A percentile compares a stretch with the other conserved stretches of the same genome.
phyloP scores from a whole-genome alignment of 1,139 yeast species.

The Taphrina flavorubra region DNA sequence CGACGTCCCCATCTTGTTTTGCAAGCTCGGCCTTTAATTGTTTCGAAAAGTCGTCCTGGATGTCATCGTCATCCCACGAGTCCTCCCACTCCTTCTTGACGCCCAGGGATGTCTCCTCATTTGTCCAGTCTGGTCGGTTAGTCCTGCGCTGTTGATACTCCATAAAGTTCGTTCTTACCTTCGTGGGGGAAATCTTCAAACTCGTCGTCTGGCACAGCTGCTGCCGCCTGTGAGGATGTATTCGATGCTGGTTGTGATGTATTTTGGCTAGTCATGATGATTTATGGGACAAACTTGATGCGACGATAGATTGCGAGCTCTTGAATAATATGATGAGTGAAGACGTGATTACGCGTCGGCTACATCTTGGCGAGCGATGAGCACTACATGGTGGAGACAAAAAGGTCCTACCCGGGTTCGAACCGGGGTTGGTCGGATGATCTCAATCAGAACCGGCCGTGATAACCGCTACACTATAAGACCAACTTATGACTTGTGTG shows the following conservation, averaged over 20 bases:
- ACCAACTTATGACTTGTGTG: not conserved
- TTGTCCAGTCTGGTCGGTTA: conserved; percentile 58
- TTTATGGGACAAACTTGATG: not conserved
- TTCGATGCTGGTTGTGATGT: not conserved
- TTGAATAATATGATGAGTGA: too few species aligned
- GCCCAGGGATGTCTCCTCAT: conserved; percentile 56
- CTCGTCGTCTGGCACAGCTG: conserved; percentile 67
- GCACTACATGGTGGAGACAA: not conserved
- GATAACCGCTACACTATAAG: conserved; percentile 34
- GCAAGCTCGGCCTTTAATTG: conserved; percentile 60
- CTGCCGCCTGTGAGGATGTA: conserved; percentile 48
- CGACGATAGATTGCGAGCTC: too few species aligned
- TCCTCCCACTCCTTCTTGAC: conserved; percentile 78
- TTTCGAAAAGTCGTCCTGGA: conserved; percentile 80
- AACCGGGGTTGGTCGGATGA: conserved; percentile 51
- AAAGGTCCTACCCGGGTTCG: conserved; percentile 53
- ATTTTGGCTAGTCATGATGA: not conserved
- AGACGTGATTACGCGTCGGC: not conserved
- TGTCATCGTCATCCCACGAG: conserved; percentile 88
- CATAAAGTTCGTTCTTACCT: conserved; percentile 56
- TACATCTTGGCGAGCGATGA: not conserved
- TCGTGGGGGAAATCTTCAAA: conserved; percentile 94
- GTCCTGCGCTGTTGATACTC: not conserved
- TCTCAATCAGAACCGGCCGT: conserved; percentile 28
- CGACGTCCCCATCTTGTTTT: conserved; percentile 30